Percentiles rank a stretch among this genome's conserved stretches.
These are phyloP conservation scores for Salix viminalis DNA, from an alignment of 345 rosid genomes.

Conservation along the genomic window DNA sequence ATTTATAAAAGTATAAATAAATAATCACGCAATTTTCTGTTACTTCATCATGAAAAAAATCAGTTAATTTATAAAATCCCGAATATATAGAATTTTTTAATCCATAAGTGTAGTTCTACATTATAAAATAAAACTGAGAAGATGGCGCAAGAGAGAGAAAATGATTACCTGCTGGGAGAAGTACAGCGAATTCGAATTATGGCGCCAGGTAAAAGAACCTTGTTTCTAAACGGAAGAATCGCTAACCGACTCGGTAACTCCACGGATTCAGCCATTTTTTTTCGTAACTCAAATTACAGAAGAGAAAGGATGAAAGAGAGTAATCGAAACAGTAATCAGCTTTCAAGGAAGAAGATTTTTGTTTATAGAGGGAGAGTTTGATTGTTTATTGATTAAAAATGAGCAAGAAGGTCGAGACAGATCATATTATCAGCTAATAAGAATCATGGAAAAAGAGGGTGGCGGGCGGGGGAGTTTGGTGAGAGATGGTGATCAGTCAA, in stretches of 20 bases:
- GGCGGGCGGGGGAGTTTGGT: not conserved
- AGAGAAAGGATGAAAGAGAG: not conserved
- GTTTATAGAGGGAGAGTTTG: not conserved
- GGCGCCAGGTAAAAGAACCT: conserved; percentile 97
- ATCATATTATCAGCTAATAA: not conserved
- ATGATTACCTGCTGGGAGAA: conserved; percentile 70
- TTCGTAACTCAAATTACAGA: not conserved
- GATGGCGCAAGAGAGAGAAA: not conserved
- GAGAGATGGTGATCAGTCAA: not conserved
- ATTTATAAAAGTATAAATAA: not conserved
- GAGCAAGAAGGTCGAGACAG: not conserved
- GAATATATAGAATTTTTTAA: not conserved
- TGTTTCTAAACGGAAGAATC: conserved; percentile 93
- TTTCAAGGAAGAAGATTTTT: not conserved
- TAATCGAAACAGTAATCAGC: not conserved
- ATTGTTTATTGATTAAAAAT: not conserved
- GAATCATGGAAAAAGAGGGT: not conserved
- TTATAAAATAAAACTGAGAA: not conserved
- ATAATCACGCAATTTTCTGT: not conserved
- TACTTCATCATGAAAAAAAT: not conserved
- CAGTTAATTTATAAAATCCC: not conserved
- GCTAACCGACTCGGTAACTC: conserved; percentile 88
- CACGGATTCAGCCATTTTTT: conserved; percentile 79
- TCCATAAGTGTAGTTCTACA: not conserved
- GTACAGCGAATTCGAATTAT: conserved; percentile 98